Conservation (phyloP, 2,329 filamentous ascomycete species). For the Diaporthe humulicola region DNA sequence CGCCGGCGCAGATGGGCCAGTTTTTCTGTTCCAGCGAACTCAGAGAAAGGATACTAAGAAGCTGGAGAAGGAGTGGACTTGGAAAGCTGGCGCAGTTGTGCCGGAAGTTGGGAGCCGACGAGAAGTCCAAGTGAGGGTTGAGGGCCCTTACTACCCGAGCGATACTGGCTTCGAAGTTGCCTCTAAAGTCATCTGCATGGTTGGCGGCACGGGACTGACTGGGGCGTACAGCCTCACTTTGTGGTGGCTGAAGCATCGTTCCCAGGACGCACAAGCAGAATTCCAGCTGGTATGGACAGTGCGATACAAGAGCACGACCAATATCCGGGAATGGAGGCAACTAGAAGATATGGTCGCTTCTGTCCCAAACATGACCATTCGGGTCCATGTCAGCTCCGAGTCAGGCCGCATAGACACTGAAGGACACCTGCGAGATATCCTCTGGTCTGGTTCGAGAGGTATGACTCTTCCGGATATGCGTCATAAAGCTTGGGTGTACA, state of each 20-base stretch:
- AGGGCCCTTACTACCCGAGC: conserved; percentile 29
- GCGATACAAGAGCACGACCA: background rate
- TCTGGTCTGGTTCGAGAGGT: background rate
- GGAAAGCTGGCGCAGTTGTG: background rate
- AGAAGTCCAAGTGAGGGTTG: conserved; percentile 23
- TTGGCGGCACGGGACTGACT: conserved; percentile 24
- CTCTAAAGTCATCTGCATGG: conserved; percentile 25
- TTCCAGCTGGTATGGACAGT: conserved; percentile 33
- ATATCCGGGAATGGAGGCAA: conserved; percentile 21
- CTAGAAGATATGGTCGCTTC: background rate
- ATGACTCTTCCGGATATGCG: background rate
- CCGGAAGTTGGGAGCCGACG: background rate
- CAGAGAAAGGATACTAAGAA: conserved; percentile 29
- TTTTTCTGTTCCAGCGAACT: conserved; percentile 35
- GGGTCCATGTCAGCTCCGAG: conserved; percentile 32
- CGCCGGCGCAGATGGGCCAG: background rate
- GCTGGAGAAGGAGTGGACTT: conserved; percentile 37
- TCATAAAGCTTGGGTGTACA: conserved; percentile 30
- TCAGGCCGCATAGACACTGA: conserved; percentile 26
- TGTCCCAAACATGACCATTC: conserved; percentile 11
- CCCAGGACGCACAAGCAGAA: background rate
- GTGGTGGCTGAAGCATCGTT: conserved; percentile 29
- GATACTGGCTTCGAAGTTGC: conserved; percentile 10
- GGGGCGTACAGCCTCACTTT: conserved; percentile 28
- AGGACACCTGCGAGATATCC: background rate